Conservation (phyloP, 2,329 filamentous ascomycete genomes). For the Rasamsonia emersonii region DNA sequence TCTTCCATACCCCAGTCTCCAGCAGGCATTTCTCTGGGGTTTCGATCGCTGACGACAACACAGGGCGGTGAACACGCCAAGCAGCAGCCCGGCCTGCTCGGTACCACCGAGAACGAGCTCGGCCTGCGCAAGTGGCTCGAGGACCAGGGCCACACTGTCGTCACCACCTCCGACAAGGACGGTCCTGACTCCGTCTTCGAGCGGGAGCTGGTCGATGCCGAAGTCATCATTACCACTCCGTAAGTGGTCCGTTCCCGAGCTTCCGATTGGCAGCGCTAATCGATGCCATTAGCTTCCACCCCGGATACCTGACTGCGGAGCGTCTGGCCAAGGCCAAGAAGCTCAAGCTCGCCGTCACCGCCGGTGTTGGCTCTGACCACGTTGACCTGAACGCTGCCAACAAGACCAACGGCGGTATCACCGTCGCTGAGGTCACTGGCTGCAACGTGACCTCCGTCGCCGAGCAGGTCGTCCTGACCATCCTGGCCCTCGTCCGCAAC, state of each 20-base stretch:
- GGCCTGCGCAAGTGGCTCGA: constrained; percentile 96
- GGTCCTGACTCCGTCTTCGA: constrained; percentile 88
- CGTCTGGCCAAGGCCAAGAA: constrained; percentile 98
- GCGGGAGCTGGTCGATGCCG: constrained; percentile 89
- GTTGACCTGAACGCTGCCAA: constrained; percentile 95
- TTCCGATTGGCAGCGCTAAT: background rate
- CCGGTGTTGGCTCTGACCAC: constrained; percentile 97
- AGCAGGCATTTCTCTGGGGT: background rate
- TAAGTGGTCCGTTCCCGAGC: constrained; percentile 34
- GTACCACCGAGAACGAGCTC: constrained; percentile 97
- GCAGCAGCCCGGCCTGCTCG: constrained; percentile 79
- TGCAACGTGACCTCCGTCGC: constrained; percentile 98
- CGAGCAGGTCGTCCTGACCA: constrained; percentile 99
- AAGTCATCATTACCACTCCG: constrained; percentile 99
- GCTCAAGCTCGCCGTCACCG: constrained; percentile 92
- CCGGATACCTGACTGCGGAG: constrained; percentile 93
- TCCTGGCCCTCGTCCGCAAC: constrained; percentile 91
- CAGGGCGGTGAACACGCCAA: constrained; percentile 74
- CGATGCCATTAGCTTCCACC: constrained; percentile 68
- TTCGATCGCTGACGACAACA: no score
- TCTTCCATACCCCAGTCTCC: constrained; percentile 13
- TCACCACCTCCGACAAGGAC: constrained; percentile 98
- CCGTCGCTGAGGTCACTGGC: constrained; percentile 94
- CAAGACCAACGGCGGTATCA: constrained; percentile 96
- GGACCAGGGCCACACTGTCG: constrained; percentile 88